Percentiles rank a stretch among this genome's conserved stretches.
These are phyloP conservation scores for Floccularia luteovirens DNA, from an alignment of 768 basidiomycete genomes.

Conservation along the genomic window DNA sequence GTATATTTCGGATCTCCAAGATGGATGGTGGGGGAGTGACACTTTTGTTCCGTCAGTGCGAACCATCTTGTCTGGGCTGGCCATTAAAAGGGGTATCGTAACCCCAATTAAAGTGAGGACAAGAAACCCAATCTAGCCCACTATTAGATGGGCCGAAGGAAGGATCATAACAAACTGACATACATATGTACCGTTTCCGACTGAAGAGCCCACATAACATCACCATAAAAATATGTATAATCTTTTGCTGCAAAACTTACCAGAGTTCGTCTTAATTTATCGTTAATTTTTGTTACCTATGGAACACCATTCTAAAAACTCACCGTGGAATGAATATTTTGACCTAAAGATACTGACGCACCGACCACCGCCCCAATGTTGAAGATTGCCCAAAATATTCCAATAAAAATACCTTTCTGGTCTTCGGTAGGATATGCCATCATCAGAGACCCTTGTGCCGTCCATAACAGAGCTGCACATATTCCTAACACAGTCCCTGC, in stretches of 20 bases:
- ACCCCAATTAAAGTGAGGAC: slow-evolving; percentile 66
- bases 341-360: slow-evolving; percentile 63
- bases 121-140: slow-evolving; percentile 61
- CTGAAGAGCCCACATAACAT: slow-evolving; percentile 19
- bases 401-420: slow-evolving; percentile 73
- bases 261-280: background rate
- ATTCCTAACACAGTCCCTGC: slow-evolving; percentile 70
- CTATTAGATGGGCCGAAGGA: slow-evolving; percentile 1
- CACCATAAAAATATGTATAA: background rate
- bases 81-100: slow-evolving; percentile 60
- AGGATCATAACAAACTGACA: slow-evolving; percentile 13
- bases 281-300: too few species aligned
- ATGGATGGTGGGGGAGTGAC: slow-evolving; percentile 56
- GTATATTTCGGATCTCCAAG: slow-evolving; percentile 70
- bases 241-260: background rate
- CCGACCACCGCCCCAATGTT: slow-evolving; percentile 79
- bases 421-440: slow-evolving; percentile 75
- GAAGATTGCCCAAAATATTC: slow-evolving; percentile 81
- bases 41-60: slow-evolving; percentile 72
- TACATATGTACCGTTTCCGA: slow-evolving; percentile 72
- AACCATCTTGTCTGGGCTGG: slow-evolving; percentile 61
- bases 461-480: slow-evolving; percentile 70
- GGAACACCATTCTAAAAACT: too few species aligned
- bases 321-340: slow-evolving; percentile 56
- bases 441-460: slow-evolving; percentile 82